Conservation (phyloP, 345 rosid species). For the Microthlaspi erraticum region DNA sequence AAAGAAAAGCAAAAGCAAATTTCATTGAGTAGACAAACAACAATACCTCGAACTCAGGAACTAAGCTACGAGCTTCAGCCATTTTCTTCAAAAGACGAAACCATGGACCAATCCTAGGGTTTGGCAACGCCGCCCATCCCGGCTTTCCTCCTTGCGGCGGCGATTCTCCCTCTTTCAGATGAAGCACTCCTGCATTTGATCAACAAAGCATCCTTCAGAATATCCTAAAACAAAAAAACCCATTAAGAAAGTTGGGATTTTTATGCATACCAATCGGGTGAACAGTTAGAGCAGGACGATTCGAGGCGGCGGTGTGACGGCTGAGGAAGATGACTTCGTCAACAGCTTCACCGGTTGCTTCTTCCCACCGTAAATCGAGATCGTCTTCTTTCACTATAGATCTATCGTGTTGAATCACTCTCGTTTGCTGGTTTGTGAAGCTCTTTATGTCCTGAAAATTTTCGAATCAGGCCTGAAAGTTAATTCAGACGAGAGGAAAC, state of each 20-base stretch:
- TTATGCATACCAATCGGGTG: slow-evolving; percentile 75
- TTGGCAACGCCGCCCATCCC: slow-evolving; percentile 90
- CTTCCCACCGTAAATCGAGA: slow-evolving; percentile 85
- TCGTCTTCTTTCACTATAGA: slow-evolving; percentile 77
- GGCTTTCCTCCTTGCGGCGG: slow-evolving; percentile 92
- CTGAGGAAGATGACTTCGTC: slow-evolving; percentile 89
- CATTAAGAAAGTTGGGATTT: slow-evolving; percentile 5
- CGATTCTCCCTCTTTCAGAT: slow-evolving; percentile 73
- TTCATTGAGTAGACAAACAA: not conserved
- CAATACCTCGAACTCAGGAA: slow-evolving; percentile 93
- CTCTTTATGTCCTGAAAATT: slow-evolving; percentile 60
- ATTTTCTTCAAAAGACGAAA: slow-evolving; percentile 70
- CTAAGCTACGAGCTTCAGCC: slow-evolving; percentile 69
- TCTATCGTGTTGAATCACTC: slow-evolving; percentile 67
- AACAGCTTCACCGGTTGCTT: slow-evolving; percentile 75
- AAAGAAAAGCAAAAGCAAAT: not conserved
- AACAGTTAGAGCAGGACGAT: slow-evolving; percentile 87
- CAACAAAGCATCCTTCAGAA: slow-evolving; percentile 15
- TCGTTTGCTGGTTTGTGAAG: slow-evolving; percentile 57
- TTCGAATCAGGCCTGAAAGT: not conserved
- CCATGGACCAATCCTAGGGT: slow-evolving; percentile 94
- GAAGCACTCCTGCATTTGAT: slow-evolving; percentile 68
- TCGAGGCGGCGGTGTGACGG: slow-evolving; percentile 90
- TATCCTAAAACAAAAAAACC: slow-evolving; percentile 11
- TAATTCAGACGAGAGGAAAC: not conserved